A percentile compares a stretch with the other conserved stretches of the same genome.
Evolutionary conservation across 176 grass and related monocot species (phyloP).

Genomic region (Luzula sylvatica): DNA sequence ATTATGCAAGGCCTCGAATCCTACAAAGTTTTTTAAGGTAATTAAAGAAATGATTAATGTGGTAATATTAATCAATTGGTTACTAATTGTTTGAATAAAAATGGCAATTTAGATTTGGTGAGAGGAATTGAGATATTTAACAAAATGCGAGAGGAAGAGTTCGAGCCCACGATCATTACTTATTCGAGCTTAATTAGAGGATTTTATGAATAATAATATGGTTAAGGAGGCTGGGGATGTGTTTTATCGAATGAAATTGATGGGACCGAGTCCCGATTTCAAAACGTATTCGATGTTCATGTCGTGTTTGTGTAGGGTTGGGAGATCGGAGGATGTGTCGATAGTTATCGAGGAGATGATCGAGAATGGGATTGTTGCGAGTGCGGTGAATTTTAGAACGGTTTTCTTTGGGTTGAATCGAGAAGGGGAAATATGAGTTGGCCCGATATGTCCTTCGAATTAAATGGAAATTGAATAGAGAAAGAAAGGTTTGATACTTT

Average conservation of each 20-base stretch:
- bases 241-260: constrained; percentile 59
- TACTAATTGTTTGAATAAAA: constrained; percentile 39
- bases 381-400: constrained; percentile 58
- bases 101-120: constrained; percentile 29
- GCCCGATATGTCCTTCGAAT: constrained; percentile 42
- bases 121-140: constrained; percentile 52
- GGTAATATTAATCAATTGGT: constrained; percentile 30
- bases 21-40: constrained; percentile 47
- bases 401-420: constrained; percentile 69
- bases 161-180: constrained; percentile 51
- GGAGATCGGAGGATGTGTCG: constrained; percentile 57
- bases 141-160: constrained; percentile 54
- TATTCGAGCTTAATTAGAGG: constrained; percentile 67
- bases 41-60: constrained; percentile 46
- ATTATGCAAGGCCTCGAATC: constrained; percentile 57
- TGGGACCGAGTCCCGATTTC: constrained; percentile 75
- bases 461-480: constrained; percentile 59
- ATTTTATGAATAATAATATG: constrained; percentile 62
- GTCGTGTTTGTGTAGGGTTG: constrained; percentile 53
- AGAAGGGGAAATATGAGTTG: constrained; percentile 63
- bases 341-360: constrained; percentile 55
- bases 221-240: constrained; percentile 64
- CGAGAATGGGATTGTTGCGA: constrained; percentile 58
- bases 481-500: constrained; percentile 31
- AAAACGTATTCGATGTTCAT: constrained; percentile 86